Evolutionary conservation across 2,329 filamentous ascomycete genomes (phyloP).

Genomic region (Arthroderma sp.): DNA sequence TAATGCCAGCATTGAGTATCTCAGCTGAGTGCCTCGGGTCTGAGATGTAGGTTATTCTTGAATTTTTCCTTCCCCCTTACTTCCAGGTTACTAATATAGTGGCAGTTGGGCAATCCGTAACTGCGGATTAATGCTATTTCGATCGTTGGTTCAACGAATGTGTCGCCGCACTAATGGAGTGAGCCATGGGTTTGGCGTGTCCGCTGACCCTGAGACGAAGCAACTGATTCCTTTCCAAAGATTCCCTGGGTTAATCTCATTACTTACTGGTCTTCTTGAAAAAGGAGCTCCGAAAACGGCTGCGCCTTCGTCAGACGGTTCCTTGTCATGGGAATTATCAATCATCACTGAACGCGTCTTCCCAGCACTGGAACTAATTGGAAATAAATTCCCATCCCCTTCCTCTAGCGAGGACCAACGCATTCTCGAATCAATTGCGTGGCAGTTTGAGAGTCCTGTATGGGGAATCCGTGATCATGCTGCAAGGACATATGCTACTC

Average conservation of each 20-base stretch:
- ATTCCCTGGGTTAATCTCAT: constrained; percentile 28
- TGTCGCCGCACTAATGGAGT: constrained; percentile 28
- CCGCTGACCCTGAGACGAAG: constrained; percentile 34
- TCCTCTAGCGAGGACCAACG: constrained; percentile 23
- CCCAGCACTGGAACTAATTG: constrained; percentile 36
- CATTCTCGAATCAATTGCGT: constrained; percentile 24
- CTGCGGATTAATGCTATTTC: constrained; percentile 77
- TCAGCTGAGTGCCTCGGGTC: constrained; percentile 69
- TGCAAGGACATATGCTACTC: constrained; percentile 32
- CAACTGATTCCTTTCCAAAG: constrained; percentile 31
- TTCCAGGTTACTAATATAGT: not conserved
- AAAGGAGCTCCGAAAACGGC: not conserved
- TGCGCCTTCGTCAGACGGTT: not conserved
- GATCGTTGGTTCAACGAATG: constrained; percentile 64
- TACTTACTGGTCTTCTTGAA: constrained; percentile 27
- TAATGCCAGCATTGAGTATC: constrained; percentile 64
- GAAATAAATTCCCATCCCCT: constrained; percentile 31
- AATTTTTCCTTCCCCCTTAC: not conserved
- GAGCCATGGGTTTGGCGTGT: constrained; percentile 38
- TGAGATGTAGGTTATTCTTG: constrained; percentile 47
- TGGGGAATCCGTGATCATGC: constrained; percentile 39
- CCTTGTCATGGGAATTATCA: constrained; percentile 13
- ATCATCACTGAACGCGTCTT: constrained; percentile 34
- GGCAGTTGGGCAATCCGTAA: constrained; percentile 83
- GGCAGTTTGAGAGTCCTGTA: constrained; percentile 32